Conservation (phyloP, 768 basidiomycete species). For the Hydnum rufescens region DNA sequence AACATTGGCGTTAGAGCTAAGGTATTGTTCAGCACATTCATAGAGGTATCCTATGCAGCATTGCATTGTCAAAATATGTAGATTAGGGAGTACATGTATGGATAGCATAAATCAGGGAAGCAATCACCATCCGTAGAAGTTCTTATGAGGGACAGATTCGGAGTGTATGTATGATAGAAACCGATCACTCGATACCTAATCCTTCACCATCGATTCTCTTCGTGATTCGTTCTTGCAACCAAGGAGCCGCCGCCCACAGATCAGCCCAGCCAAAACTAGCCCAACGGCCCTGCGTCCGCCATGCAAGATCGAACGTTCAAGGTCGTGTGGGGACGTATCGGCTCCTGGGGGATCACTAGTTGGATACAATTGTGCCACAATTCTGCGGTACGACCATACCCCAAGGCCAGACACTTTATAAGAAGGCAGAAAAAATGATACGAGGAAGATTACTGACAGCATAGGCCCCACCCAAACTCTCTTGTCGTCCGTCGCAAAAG, state of each 20-base stretch:
- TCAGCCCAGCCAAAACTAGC: slow-evolving; percentile 54
- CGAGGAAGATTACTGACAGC: slow-evolving; percentile 3
- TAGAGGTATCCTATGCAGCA: too few species aligned
- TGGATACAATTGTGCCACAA: slow-evolving; percentile 2
- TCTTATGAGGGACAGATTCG: too few species aligned
- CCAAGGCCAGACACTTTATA: background rate
- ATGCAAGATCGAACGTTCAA: background rate
- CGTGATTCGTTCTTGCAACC: slow-evolving; percentile 41
- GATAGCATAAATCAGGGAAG: too few species aligned
- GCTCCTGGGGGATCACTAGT: background rate
- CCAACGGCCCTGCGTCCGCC: slow-evolving; percentile 21
- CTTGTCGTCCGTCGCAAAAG: slow-evolving; percentile 6
- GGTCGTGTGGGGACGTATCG: background rate
- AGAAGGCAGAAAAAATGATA: background rate
- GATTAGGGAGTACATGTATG: too few species aligned
- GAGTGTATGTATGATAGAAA: too few species aligned
- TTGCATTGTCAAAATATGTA: too few species aligned
- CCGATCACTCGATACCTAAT: slow-evolving; percentile 32
- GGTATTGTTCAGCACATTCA: too few species aligned
- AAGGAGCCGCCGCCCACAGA: slow-evolving; percentile 52
- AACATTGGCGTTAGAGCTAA: too few species aligned
- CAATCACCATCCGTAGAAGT: too few species aligned
- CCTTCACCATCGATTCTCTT: slow-evolving; percentile 50
- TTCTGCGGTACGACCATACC: too few species aligned
- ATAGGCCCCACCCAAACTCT: slow-evolving; percentile 10